These are phyloP conservation scores for Jatropha curcas DNA, from an alignment of 345 rosid species.

Conservation along the genomic window DNA sequence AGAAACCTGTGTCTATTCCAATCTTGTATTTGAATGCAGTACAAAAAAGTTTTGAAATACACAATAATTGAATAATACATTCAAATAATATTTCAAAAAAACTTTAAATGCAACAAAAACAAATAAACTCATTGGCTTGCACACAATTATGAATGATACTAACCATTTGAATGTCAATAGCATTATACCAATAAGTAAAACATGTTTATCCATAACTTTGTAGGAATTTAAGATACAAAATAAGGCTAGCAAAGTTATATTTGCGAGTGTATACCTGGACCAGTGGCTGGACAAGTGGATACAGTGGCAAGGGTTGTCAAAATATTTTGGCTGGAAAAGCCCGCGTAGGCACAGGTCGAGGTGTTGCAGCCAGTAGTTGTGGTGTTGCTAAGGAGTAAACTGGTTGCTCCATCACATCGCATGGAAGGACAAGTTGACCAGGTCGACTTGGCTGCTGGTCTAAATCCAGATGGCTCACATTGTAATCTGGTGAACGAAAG, in stretches of 20 bases:
- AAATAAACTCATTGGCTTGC: too few species aligned
- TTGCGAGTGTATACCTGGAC: constrained; percentile 14
- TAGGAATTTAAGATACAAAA: too few species aligned
- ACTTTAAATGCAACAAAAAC: too few species aligned
- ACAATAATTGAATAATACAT: too few species aligned
- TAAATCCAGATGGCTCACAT: constrained; percentile 53
- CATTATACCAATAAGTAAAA: neutral
- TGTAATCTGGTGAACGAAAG: constrained; percentile 49
- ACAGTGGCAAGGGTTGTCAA: constrained; percentile 35
- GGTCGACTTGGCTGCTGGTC: constrained; percentile 15
- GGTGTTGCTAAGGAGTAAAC: constrained; percentile 45
- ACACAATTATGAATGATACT: too few species aligned
- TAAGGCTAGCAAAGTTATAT: neutral
- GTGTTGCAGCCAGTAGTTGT: constrained; percentile 37
- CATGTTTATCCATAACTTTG: too few species aligned
- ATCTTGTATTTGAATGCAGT: too few species aligned
- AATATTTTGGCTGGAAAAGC: constrained; percentile 47
- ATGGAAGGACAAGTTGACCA: constrained; percentile 53
- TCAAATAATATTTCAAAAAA: too few species aligned
- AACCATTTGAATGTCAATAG: too few species aligned
- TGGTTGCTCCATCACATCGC: constrained; percentile 47
- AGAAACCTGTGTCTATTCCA: too few species aligned
- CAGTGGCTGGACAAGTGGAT: constrained; percentile 39
- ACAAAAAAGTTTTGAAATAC: too few species aligned
- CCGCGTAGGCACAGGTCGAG: constrained; percentile 66